Percentiles rank a stretch among this genome's conserved stretches.
Conservation (phyloP, 371 early-diverging fungal genomes). For the Rhizopus arrhizus region DNA sequence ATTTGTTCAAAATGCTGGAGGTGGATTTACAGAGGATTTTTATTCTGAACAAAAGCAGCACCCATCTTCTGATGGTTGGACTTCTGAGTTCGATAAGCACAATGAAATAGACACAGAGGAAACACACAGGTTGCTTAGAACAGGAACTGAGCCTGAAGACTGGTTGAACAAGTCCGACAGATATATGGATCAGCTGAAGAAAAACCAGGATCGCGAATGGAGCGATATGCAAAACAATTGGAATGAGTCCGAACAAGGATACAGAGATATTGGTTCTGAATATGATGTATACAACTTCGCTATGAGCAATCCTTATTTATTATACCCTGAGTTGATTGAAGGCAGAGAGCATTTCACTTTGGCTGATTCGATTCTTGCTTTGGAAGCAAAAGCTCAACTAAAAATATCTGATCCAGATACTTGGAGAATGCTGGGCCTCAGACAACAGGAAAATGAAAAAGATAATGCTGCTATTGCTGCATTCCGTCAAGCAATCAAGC, state of each 20-base stretch:
- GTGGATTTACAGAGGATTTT: slow-evolving; percentile 51
- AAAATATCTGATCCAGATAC: slow-evolving; percentile 75
- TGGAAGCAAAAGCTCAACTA: slow-evolving; percentile 90
- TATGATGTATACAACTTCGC: slow-evolving; percentile 80
- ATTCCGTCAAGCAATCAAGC: slow-evolving; percentile 68
- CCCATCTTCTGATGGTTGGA: slow-evolving; percentile 40
- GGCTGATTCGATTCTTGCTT: slow-evolving; percentile 84
- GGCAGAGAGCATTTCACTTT: slow-evolving; percentile 64
- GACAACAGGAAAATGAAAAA: slow-evolving; percentile 92
- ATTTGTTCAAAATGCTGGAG: slow-evolving; percentile 40
- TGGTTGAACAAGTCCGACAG: slow-evolving; percentile 72
- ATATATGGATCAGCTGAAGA: slow-evolving; percentile 68
- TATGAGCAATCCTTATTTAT: slow-evolving; percentile 76
- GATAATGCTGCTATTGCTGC: slow-evolving; percentile 88
- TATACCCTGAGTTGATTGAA: slow-evolving; percentile 47
- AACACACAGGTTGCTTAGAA: slow-evolving; percentile 65
- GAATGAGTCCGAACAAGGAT: slow-evolving; percentile 53
- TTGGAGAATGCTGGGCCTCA: slow-evolving; percentile 81
- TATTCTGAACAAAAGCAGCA: slow-evolving; percentile 25
- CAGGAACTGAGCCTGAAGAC: slow-evolving; percentile 38
- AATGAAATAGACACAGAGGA: slow-evolving; percentile 22
- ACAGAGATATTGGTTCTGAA: slow-evolving; percentile 64
- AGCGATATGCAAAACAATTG: slow-evolving; percentile 76
- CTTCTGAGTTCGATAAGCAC: slow-evolving; percentile 55
- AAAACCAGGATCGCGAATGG: slow-evolving; percentile 76